Evolutionary conservation across 768 basidiomycete species (phyloP).

Genomic region (Rubroboletus pulcherrimus): DNA sequence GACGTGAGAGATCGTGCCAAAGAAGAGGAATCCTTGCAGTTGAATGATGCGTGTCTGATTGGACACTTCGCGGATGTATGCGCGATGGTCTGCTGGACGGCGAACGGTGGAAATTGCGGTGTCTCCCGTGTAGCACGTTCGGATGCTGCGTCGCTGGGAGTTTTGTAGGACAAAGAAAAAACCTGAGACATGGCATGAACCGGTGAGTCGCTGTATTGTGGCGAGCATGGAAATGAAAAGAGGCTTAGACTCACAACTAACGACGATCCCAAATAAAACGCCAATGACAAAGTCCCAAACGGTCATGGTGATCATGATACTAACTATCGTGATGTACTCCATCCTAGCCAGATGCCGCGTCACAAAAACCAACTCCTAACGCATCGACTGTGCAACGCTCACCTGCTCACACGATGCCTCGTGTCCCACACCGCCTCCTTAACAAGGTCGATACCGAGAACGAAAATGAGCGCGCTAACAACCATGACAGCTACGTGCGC

Average conservation of each 20-base stretch:
- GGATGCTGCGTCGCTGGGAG: constrained; percentile 80
- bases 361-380: neutral
- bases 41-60: constrained; percentile 86
- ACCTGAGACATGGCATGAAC: constrained; percentile 37
- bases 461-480: constrained; percentile 88
- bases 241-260: constrained; percentile 62
- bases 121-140: constrained; percentile 78
- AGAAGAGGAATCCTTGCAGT: constrained; percentile 91
- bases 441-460: constrained; percentile 88
- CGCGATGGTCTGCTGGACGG: constrained; percentile 80
- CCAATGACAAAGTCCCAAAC: constrained; percentile 93
- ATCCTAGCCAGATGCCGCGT: constrained; percentile 37
- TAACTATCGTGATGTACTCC: constrained; percentile 79
- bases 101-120: constrained; percentile 88
- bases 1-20: constrained; percentile 88
- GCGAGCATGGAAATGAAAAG: neutral
- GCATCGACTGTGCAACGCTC: constrained; percentile 21
- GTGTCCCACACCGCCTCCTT: constrained; percentile 99
- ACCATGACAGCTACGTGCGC: constrained; percentile 72
- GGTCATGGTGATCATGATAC: constrained; percentile 92
- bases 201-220: neutral
- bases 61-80: constrained; percentile 89
- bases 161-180: constrained; percentile 98
- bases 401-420: constrained; percentile 78
- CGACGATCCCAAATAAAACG: constrained; percentile 86